These are phyloP conservation scores for Wallacemonas rigidus DNA, from an alignment of 208 protist genomes.

Conservation along the genomic window DNA sequence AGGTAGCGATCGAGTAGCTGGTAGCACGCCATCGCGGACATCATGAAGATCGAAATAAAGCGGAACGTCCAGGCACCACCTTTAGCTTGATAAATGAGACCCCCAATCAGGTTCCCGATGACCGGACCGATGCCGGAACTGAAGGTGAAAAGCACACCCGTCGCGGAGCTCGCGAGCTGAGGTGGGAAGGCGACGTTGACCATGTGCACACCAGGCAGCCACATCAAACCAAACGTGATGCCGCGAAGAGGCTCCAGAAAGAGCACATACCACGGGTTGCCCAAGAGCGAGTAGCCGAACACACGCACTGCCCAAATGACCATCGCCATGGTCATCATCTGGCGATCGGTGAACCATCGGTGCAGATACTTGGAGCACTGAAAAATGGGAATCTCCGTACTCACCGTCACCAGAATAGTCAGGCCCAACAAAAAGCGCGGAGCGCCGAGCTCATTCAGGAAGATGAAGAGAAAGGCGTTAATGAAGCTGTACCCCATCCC, in stretches of 20 bases:
- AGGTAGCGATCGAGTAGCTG: constrained; percentile 35
- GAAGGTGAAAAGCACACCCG: constrained; percentile 56
- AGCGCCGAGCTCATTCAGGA: constrained; percentile 43
- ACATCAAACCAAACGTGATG: constrained; percentile 70
- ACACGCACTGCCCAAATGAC: constrained; percentile 52
- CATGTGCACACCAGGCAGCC: constrained; percentile 51
- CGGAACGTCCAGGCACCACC: constrained; percentile 58
- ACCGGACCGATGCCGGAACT: constrained; percentile 55
- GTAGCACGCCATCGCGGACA: constrained; percentile 31
- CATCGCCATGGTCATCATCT: constrained; percentile 63
- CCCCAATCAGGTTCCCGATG: constrained; percentile 57
- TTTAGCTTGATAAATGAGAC: constrained; percentile 48
- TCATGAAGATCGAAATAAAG: constrained; percentile 33
- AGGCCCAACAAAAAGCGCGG: constrained; percentile 55
- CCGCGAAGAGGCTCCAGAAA: constrained; percentile 76
- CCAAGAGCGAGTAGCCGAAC: constrained; percentile 57
- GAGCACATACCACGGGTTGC: constrained; percentile 62
- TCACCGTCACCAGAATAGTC: constrained; percentile 58
- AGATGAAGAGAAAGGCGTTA: constrained; percentile 65
- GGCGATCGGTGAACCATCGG: constrained; percentile 36
- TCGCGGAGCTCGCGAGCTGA: constrained; percentile 49
- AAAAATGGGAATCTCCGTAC: constrained; percentile 79
- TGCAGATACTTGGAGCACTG: constrained; percentile 40
- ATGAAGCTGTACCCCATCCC: constrained; percentile 63
- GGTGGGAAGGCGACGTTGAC: constrained; percentile 46